These are phyloP conservation scores for Fennellomyces sp. DNA, from an alignment of 371 early-diverging fungal species.

Conservation along the genomic window DNA sequence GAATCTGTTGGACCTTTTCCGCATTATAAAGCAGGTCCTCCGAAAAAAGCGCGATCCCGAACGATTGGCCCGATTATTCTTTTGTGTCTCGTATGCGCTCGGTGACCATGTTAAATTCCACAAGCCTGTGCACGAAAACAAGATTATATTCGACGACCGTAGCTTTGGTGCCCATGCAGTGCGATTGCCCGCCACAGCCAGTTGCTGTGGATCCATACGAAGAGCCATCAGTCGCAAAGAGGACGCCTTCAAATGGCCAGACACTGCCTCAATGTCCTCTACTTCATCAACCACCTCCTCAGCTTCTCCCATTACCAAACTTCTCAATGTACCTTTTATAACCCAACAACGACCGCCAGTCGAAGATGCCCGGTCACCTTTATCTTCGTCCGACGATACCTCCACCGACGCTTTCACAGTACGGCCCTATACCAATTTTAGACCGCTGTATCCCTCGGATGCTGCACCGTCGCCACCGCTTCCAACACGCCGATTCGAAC, in stretches of 20 bases:
- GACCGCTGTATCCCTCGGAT: slow-evolving; percentile 25
- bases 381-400: slow-evolving; percentile 13
- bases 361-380: background rate
- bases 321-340: slow-evolving; percentile 37
- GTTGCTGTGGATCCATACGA: slow-evolving; percentile 17
- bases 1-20: slow-evolving; percentile 44
- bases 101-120: slow-evolving; percentile 41
- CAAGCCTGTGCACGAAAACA: slow-evolving; percentile 41
- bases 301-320: slow-evolving; percentile 20
- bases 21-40: slow-evolving; percentile 39
- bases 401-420: slow-evolving; percentile 35
- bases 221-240: background rate
- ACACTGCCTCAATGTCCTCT: slow-evolving; percentile 19
- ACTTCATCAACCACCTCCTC: slow-evolving; percentile 11
- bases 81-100: slow-evolving; percentile 46
- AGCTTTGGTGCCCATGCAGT: slow-evolving; percentile 24
- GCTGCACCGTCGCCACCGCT: background rate
- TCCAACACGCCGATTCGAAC: background rate
- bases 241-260: slow-evolving; percentile 19
- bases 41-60: slow-evolving; percentile 43
- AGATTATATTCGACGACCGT: slow-evolving; percentile 30
- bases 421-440: slow-evolving; percentile 35
- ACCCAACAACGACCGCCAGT: slow-evolving; percentile 14
- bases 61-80: slow-evolving; percentile 40
- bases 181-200: slow-evolving; percentile 25